A percentile compares a stretch with the other conserved stretches of the same genome.
Evolutionary conservation across 192 early-diverging fungal genomes (phyloP).

Genomic region (Martensiomyces pterosporus): DNA sequence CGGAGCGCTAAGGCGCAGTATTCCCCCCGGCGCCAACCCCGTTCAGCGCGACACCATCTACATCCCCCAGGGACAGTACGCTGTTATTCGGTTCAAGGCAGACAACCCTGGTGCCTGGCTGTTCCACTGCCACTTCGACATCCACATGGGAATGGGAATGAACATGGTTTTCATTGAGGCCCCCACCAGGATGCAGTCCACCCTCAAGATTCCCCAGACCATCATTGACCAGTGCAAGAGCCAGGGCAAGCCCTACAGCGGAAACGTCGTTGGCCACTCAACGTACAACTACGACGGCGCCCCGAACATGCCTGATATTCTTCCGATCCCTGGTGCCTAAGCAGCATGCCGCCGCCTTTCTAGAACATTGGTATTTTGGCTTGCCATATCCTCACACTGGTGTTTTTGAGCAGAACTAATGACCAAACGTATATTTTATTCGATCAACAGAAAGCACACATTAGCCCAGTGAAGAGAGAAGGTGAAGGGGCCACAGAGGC

Average conservation of each 20-base stretch:
- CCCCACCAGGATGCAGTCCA: constrained; percentile 9
- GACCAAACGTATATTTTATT: too few relatives aligned
- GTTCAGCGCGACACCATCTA: constrained; percentile 59
- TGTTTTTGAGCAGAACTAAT: too few relatives aligned
- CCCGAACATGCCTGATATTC: too few relatives aligned
- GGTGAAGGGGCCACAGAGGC: constrained; percentile 1
- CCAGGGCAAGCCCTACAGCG: constrained; percentile 20
- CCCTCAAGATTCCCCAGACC: constrained; percentile 19
- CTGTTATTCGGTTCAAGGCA: constrained; percentile 66
- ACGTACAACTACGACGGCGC: constrained; percentile 22
- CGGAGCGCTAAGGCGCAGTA: constrained; percentile 46
- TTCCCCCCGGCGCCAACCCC: constrained; percentile 4
- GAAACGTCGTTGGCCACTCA: constrained; percentile 24
- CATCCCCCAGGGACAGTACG: constrained; percentile 56
- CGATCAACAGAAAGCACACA: too few relatives aligned
- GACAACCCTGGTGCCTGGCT: too few relatives aligned
- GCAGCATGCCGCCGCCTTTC: too few relatives aligned
- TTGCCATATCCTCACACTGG: too few relatives aligned
- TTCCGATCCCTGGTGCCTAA: too few relatives aligned
- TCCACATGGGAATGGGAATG: constrained; percentile 64
- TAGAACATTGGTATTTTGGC: too few relatives aligned
- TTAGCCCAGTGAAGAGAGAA: background rate
- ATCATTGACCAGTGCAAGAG: constrained; percentile 19
- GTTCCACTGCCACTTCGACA: too few relatives aligned
- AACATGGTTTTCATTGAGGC: constrained; percentile 54